Evolutionary conservation across 192 early-diverging fungal genomes (phyloP).

Genomic region (Umbelopsis sp.): DNA sequence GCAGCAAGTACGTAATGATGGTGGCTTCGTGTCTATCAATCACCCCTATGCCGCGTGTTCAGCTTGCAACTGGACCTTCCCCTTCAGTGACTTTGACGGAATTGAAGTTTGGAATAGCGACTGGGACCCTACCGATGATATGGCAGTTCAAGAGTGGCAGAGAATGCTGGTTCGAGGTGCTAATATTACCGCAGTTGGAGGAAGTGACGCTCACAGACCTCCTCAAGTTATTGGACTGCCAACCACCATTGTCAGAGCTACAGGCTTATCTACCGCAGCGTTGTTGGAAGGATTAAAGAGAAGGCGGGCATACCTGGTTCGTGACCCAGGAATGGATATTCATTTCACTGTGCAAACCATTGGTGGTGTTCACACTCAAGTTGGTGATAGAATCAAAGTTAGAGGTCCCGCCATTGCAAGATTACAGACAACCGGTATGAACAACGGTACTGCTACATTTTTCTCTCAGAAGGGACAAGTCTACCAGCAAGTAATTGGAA

Average conservation of each 20-base stretch:
- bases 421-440: constrained; percentile 13
- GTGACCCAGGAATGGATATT: constrained; percentile 11
- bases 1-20: constrained; percentile 3
- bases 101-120: constrained; percentile 16
- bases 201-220: constrained; percentile 12
- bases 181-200: constrained; percentile 9
- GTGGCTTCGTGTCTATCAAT: constrained; percentile 17
- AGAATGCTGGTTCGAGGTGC: constrained; percentile 14
- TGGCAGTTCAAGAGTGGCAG: constrained; percentile 13
- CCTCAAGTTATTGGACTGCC: not conserved
- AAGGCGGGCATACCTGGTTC: constrained; percentile 8
- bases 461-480: constrained; percentile 13
- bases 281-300: constrained; percentile 6
- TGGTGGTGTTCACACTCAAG: constrained; percentile 16
- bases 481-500: constrained; percentile 6
- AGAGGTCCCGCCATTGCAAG: not conserved
- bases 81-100: constrained; percentile 17
- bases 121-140: constrained; percentile 12
- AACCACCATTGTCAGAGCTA: constrained; percentile 11
- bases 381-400: constrained; percentile 18
- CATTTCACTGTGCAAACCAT: constrained; percentile 17
- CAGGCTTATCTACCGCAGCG: constrained; percentile 11
- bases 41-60: constrained; percentile 1
- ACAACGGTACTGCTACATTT: constrained; percentile 12
- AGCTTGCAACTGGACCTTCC: constrained; percentile 13